phyloP scores from a whole-genome alignment of 495 filamentous ascomycete genomes.

The Talaromyces ruber region DNA sequence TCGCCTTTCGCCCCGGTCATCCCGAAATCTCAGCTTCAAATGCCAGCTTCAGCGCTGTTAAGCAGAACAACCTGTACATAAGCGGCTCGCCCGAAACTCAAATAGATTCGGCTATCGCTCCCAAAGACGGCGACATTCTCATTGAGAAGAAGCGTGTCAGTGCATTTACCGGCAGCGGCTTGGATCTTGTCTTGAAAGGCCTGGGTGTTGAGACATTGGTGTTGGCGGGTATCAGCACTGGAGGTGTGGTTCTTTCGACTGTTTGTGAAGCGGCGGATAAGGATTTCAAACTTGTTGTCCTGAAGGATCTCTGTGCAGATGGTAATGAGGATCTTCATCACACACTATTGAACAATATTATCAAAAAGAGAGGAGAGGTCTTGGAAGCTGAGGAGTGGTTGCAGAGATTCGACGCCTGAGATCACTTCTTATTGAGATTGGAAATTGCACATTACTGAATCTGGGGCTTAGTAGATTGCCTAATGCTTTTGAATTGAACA shows the following conservation, averaged over 20 bases:
- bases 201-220: constrained; percentile 19
- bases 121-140: constrained; percentile 15
- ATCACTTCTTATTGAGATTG: background rate
- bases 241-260: constrained; percentile 33
- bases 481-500: background rate
- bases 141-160: constrained; percentile 28
- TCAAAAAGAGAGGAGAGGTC: constrained; percentile 19
- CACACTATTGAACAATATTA: constrained; percentile 25
- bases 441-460: background rate
- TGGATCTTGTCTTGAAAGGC: constrained; percentile 28
- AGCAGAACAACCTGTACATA: background rate
- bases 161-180: constrained; percentile 25
- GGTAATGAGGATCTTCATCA: constrained; percentile 23
- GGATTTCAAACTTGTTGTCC: constrained; percentile 25
- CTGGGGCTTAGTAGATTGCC: background rate
- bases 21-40: constrained; percentile 21
- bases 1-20: constrained; percentile 24
- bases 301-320: constrained; percentile 31
- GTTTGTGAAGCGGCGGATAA: constrained; percentile 26
- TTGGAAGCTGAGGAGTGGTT: constrained; percentile 14
- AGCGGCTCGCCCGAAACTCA: constrained; percentile 9
- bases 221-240: constrained; percentile 24
- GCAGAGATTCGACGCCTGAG: background rate
- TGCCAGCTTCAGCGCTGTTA: constrained; percentile 3
- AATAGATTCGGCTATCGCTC: constrained; percentile 17